Conservation (phyloP, 2,329 filamentous ascomycete species). For the Penicillium sp. region DNA sequence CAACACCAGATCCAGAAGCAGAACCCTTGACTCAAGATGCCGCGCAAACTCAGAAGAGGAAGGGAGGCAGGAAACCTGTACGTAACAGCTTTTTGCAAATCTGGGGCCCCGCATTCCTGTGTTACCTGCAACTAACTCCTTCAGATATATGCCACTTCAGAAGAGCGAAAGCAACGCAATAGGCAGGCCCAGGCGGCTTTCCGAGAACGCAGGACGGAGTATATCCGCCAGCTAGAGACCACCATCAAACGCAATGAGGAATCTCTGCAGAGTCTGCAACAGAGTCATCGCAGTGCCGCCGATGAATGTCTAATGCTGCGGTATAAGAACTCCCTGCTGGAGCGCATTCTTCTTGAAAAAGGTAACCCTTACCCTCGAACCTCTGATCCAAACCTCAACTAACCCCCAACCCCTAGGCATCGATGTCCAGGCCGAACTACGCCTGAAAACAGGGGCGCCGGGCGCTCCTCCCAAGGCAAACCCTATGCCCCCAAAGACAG, state of each 20-base stretch:
- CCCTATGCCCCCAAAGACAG: conserved; percentile 67
- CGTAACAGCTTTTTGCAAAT: conserved; percentile 39
- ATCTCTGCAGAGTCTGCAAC: conserved; percentile 85
- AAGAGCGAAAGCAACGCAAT: conserved; percentile 97
- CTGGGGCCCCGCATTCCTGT: conserved; percentile 33
- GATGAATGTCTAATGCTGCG: conserved; percentile 98
- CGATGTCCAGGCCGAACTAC: conserved; percentile 93
- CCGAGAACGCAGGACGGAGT: conserved; percentile 92
- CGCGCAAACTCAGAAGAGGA: conserved; percentile 74
- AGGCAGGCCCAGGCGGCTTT: conserved; percentile 96
- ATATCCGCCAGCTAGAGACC: conserved; percentile 98
- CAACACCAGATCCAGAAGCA: conserved; percentile 47
- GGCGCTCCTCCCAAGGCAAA: conserved; percentile 62
- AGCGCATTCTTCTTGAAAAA: conserved; percentile 94
- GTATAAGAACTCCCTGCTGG: conserved; percentile 95
- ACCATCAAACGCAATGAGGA: conserved; percentile 97
- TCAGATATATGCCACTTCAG: conserved; percentile 96
- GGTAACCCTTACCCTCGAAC: conserved; percentile 50
- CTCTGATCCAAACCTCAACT: neutral
- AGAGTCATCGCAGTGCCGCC: conserved; percentile 88
- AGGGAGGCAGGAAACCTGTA: conserved; percentile 97
- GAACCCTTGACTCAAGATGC: conserved; percentile 42
- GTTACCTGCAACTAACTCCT: conserved; percentile 13
- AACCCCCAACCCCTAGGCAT: conserved; percentile 61
- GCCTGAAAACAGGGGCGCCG: conserved; percentile 86